Base-by-base conservation (phyloP, 2,329 filamentous ascomycete genomes). In the Alternaria consortialis region DNA sequence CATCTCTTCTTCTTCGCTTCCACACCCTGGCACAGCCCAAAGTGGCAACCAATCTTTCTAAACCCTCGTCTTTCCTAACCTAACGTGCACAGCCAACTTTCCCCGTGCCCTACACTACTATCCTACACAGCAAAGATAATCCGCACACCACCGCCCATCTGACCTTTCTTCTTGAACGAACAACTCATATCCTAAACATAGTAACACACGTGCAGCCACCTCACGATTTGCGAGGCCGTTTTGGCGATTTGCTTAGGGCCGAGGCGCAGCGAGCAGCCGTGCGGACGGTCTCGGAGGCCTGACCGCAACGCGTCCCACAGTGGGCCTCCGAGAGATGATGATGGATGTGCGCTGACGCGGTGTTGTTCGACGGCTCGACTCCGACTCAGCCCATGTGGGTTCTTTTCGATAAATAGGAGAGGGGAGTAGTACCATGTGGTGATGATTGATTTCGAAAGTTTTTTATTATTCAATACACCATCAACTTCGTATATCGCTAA, bases 21-120 rank as follows among this genome's bases (percentile, higher is more conserved):
- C 54, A 32, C 51, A 53, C 17, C 56, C 53, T 50, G 6, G 48
- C 56, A 17, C 50, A 42, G n/a, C 48, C 48, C 32, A 58, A 58
- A 58, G 50, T 47, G 56, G 56, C 50, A 58, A 58, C 15, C 6
- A 47, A 54, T 47, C 50, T 32, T 46, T 44, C 20, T 31, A 42
- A 39, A 34, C 12, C 32, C 17, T 27, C 43, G 11, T 25, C 40
- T 46, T 9, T 25, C 39, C 39, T 27, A 51, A 53, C 50, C 31
- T 46, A 29, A 31, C 36, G 13, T 42, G 31, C 56, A 47, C 51
- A 48, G 51, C 43, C 36, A 55, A 36, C 9, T 36, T 32, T 12
- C 20, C 15, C 23, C 40, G 20, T 23, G 43, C 34, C 25, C 42
- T 39, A n/a, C 31, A 29, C 42, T 39, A 20, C 13, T 37, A 23